Conservation (phyloP, 257 asterid species). For the Catharanthus roseus region DNA sequence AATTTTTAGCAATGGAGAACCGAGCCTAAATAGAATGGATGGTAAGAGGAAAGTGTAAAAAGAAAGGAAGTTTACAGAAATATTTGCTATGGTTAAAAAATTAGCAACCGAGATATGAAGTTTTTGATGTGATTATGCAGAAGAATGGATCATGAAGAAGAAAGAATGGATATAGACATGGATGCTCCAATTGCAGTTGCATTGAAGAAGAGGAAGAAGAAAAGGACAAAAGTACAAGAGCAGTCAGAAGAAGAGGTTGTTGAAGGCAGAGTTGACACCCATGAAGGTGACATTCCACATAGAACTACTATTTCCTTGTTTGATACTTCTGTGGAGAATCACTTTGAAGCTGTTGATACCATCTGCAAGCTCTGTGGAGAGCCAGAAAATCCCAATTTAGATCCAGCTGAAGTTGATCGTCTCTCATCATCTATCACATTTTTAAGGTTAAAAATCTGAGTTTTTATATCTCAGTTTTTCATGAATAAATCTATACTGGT, state of each 20-base stretch:
- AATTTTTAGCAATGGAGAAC: no score
- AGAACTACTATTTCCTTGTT: conserved; percentile 44
- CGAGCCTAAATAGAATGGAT: no score
- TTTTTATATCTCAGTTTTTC: neutral
- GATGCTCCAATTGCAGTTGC: conserved; percentile 2
- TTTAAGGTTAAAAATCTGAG: conserved; percentile 38
- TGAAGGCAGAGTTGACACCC: neutral
- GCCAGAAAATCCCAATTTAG: conserved; percentile 24
- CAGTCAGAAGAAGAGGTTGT: neutral
- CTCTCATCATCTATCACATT: conserved; percentile 61
- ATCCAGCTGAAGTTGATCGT: conserved; percentile 45
- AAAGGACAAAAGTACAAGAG: neutral
- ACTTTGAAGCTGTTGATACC: conserved; percentile 50
- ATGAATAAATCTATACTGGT: neutral
- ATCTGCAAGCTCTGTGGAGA: conserved; percentile 49
- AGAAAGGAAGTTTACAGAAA: no score
- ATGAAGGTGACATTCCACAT: conserved; percentile 19
- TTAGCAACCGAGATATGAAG: no score
- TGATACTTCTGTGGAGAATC: conserved; percentile 69
- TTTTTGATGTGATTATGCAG: neutral
- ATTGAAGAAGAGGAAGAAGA: conserved; percentile 4
- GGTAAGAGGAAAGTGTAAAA: no score
- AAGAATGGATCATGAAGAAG: conserved; percentile 2
- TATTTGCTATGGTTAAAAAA: no score
- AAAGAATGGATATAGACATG: conserved; percentile 4